Base-by-base conservation (phyloP, 805 yeast species). In the Debaryomyces tyrocola region DNA sequence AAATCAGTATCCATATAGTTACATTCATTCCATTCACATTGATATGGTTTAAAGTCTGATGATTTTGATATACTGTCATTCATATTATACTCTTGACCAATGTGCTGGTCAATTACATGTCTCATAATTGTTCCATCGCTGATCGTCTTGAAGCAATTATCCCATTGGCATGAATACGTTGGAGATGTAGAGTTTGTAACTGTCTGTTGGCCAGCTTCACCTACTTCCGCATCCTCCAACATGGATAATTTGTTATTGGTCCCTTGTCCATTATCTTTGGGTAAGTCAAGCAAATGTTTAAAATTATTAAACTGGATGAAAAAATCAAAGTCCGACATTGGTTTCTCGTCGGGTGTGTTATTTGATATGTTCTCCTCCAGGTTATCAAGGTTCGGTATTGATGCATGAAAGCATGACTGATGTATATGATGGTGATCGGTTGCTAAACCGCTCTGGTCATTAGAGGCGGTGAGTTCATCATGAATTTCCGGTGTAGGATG, bases 11-110 rank as follows among this genome's bases (percentile, higher is more conserved):
- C 74, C 17, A 70, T 69, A 58, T 75, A 87, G 37, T 77, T 67
- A 73, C 97, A 90, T 44, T 82, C 75, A 46, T 72, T 66, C 96
- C 96, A 90, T 57, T 83, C 89, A 68, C 97, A 90, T 41, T 75
- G 69, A 42, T 64, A 70, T 9, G 48, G 35, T 10, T 24, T 14
- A 20, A 37, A 48, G 4, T 38, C 36, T 10, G 14, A 33, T 21
- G 33, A 34, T 10, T 41, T 24, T 10, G 12, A 29, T 11, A 43
- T 43, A 2, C 38, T n/a, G 6, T 48, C 41, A 21, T 37, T 39
- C 17, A 20, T 20, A 15, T 37, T 44, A 20, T 80, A 84, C 35
- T 73, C 78, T 41, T 73, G 74, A 33, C 74, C 66, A 18, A 84
- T 55, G 59, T 85, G 90, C 37, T 72, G 69, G 47, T 79, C 80